Evolutionary conservation across 306 rosid genomes (phyloP), one percentile per base, ranked within the genome.

Genomic region (Cyclanthera cordifolia): DNA sequence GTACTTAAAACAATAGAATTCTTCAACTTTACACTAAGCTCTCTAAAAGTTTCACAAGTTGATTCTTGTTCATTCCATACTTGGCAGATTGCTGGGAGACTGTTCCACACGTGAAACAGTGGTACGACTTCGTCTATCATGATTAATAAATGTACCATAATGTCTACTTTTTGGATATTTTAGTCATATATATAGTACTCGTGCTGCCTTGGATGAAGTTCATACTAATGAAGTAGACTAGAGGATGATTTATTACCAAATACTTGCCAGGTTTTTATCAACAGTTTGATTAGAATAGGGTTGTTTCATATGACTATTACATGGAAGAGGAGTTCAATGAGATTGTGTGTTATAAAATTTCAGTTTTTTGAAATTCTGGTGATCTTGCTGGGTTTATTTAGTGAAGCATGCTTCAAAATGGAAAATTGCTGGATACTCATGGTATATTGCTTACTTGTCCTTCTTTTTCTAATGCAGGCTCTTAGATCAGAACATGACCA

Each of bases 1-100:
- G 14, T 59, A 59, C 16, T 34, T 30, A 59, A 34, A 60, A 60
- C 49, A 37, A 60, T 32, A 60, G 10, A 60, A 63, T 19, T 9
- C 2, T 63, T 63, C 17, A 39, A 12, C 30, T 37, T 39, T 9
- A 37, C 69, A 39, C 10, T 63, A 63, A 63, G 11, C 69, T 34
- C 41, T 34, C 69, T 61, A 39, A 39, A 21, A 64, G 52, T 52
- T 41, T 43, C 32, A 64, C 6, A 13, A 64, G 25, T 43, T 14
- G 15, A 43, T 45, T 41, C 51, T 65, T 43, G 4, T 37, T 68
- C 67, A 39, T 70, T 79, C 70, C 24, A 41, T 75, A 51, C 78
- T 79, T 89, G 81, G 79, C 91, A 93, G 98, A 30, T 82, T 93
- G 99, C 85, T 93, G 99, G 99, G 83, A 17, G 59, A 48, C 74